Evolutionary conservation across 441 rosid species (phyloP).

Genomic region (Erodium chrysanthum): DNA sequence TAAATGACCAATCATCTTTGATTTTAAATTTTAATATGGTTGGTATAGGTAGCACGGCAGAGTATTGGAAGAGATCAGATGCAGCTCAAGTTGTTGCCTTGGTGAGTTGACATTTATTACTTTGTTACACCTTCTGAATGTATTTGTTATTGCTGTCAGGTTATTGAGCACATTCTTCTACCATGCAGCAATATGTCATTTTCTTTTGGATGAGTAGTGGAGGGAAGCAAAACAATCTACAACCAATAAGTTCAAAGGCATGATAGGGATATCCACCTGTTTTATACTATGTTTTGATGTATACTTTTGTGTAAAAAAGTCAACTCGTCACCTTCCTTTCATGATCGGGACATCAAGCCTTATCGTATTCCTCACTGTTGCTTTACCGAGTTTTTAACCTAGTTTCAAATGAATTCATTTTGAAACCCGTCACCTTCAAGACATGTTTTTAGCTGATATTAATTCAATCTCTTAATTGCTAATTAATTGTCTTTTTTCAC

Average conservation of each 20-base stretch:
- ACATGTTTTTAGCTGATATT: neutral
- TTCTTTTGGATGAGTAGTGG: neutral
- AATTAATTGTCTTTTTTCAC: neutral
- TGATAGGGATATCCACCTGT: neutral
- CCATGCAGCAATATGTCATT: neutral
- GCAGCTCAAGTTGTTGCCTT: constrained; percentile 80
- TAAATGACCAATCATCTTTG: no score
- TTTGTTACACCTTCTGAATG: neutral
- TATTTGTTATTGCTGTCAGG: neutral
- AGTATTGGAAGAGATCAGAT: constrained; percentile 76
- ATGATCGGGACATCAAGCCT: no score
- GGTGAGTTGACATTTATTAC: constrained; percentile 33
- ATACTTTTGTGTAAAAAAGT: no score
- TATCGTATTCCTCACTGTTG: no score
- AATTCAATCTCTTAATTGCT: no score
- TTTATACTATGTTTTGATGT: no score
- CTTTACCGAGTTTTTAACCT: no score
- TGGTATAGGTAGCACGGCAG: constrained; percentile 73
- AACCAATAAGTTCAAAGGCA: neutral
- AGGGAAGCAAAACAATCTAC: neutral
- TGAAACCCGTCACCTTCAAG: no score
- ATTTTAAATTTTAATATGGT: neutral
- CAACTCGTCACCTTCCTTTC: no score
- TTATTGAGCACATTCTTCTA: neutral
- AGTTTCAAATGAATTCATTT: no score